Percentiles rank a stretch among this genome's conserved stretches.
Conservation (phyloP, 768 basidiomycete species). For the Pulveroboletus sp. region DNA sequence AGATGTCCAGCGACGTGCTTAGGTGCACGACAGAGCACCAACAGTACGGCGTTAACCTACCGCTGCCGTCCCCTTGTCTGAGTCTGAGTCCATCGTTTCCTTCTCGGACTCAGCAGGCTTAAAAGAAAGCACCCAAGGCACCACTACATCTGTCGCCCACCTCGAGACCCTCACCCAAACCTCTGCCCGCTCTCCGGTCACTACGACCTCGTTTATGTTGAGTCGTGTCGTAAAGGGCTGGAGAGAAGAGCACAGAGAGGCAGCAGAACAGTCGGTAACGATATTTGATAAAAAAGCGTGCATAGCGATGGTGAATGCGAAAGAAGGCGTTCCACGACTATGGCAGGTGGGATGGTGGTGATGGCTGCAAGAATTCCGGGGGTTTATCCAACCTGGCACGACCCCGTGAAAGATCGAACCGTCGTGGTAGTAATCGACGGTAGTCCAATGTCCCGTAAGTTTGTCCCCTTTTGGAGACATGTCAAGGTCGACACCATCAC, state of each 20-base stretch:
- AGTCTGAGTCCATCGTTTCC: background rate
- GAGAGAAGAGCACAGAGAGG: background rate
- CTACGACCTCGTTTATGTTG: background rate
- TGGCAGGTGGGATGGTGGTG: background rate
- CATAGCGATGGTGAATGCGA: background rate
- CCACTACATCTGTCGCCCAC: background rate
- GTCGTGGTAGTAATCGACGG: background rate
- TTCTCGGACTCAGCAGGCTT: conserved; percentile 5
- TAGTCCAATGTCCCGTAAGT: background rate
- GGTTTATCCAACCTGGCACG: background rate
- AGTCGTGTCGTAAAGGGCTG: background rate
- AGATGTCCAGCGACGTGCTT: conserved; percentile 1
- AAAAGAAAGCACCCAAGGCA: background rate
- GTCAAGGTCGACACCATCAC: background rate
- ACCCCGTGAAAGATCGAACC: background rate
- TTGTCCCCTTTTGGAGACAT: background rate
- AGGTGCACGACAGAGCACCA: background rate
- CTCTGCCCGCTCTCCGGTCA: background rate
- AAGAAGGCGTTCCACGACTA: background rate
- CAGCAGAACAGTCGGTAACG: background rate
- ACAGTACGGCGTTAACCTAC: background rate
- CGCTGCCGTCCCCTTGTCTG: no score
- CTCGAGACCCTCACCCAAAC: background rate
- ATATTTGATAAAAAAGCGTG: background rate
- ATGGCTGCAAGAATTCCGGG: background rate